These are phyloP conservation scores for Aspergillus sparsus DNA, from an alignment of 495 filamentous ascomycete species.

Conservation along the genomic window DNA sequence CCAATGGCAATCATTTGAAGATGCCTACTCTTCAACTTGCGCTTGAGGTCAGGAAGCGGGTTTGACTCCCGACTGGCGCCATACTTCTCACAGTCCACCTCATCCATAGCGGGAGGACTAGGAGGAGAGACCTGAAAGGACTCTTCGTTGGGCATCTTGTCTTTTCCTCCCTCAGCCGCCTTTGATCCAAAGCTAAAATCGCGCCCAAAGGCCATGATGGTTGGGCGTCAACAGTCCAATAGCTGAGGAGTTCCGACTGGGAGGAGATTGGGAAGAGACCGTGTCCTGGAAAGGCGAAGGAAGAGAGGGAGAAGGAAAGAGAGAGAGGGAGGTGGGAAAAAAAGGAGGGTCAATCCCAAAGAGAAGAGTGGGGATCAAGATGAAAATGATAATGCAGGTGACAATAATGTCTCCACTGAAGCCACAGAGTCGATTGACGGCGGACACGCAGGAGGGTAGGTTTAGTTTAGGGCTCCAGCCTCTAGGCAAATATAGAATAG, in stretches of 20 bases:
- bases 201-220: slow-evolving; percentile 37
- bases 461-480: too few species aligned
- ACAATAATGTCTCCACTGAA: slow-evolving; percentile 21
- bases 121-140: slow-evolving; percentile 30
- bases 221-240: slow-evolving; percentile 19
- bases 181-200: slow-evolving; percentile 21
- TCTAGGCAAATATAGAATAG: too few species aligned
- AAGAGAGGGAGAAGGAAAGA: slow-evolving; percentile 8
- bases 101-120: slow-evolving; percentile 24
- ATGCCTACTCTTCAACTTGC: slow-evolving; percentile 69
- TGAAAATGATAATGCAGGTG: slow-evolving; percentile 17
- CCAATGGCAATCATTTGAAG: slow-evolving; percentile 76
- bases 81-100: slow-evolving; percentile 48
- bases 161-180: slow-evolving; percentile 29
- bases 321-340: slow-evolving; percentile 15
- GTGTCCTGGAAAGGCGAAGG: background rate
- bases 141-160: slow-evolving; percentile 34
- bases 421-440: slow-evolving; percentile 1
- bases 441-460: background rate
- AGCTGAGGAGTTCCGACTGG: background rate
- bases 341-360: slow-evolving; percentile 1
- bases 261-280: background rate
- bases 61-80: slow-evolving; percentile 43
- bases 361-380: slow-evolving; percentile 2
- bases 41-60: slow-evolving; percentile 50